Evolutionary conservation across 495 filamentous ascomycete species (phyloP), one percentile per base, ranked within the genome.

Genomic region (Rhypophila decipiens): DNA sequence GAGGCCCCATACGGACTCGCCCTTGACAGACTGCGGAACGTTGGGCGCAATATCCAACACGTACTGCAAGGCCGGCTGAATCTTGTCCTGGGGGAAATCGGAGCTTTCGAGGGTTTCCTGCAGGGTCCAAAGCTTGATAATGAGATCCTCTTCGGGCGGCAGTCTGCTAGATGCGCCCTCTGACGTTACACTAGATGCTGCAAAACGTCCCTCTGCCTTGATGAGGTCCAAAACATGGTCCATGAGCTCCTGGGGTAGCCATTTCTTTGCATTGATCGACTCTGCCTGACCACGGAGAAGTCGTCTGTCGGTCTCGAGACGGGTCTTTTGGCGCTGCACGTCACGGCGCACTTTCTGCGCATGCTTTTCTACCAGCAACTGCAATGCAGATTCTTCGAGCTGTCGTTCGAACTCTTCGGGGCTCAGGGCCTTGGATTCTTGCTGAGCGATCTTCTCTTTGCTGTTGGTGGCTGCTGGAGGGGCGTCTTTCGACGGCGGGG

Each of bases 391-490:
- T 42, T 85, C 79, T 55, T 95, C 88, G 15, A 95, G 72, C 60
- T 89, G 85, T 46, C 68, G 76, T 56, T 94, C 90, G 21, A 94
- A 82, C 55, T 95, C 88, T 57, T 94, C 90, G 3, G 89, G 85
- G 13, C 77, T 83, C 35, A 89, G 64, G 18, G 74, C 60, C 50
- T 83, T 50, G 57, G 66, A 68, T 24, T 71, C 69, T 29, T 70
- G 68, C 1, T 65, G 65, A 3, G 52, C 52, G 49, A 64, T 73
- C 1, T 73, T 59, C 4, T 65, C 57, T 10, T 61, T 61, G 19
- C 60, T 49, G 4, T 49, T 53, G 47, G 39, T 47, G 42, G 45
- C 55, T 33, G 65, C 50, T 53, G 58, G 51, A 44, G 58, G 52
- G 53, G 53, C 63, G 46, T 67, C 58, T 46, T 47, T 57, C 2